These are phyloP conservation scores for Rhizopogon salebrosus DNA, from an alignment of 768 basidiomycete species.

Conservation along the genomic window DNA sequence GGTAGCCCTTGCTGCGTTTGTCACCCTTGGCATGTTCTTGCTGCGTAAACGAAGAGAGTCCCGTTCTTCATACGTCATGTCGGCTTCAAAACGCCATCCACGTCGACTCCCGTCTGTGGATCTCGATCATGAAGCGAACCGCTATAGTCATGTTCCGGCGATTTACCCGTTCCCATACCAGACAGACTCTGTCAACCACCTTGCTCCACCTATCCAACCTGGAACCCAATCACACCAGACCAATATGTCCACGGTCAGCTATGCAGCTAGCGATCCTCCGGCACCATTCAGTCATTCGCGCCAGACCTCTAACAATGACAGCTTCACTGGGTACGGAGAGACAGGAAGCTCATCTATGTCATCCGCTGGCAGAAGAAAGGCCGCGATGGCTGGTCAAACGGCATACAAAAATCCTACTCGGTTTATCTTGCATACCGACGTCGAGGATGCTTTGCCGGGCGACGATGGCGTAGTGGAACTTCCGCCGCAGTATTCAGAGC, in stretches of 20 bases:
- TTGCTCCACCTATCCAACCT: conserved; percentile 10
- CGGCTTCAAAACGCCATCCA: conserved; percentile 20
- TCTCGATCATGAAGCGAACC: conserved; percentile 21
- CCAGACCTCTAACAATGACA: conserved; percentile 16
- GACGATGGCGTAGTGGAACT: conserved; percentile 60
- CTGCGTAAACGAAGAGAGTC: conserved; percentile 27
- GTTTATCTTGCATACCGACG: conserved; percentile 66
- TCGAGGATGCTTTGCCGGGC: conserved; percentile 48
- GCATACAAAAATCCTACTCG: conserved; percentile 40
- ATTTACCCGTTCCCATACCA: conserved; percentile 29
- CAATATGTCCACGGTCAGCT: conserved; percentile 2
- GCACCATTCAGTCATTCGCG: conserved; percentile 10
- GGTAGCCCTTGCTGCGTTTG: conserved; percentile 45
- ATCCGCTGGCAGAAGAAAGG: conserved; percentile 47
- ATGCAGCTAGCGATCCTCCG: not conserved
- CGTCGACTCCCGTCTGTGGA: conserved; percentile 35
- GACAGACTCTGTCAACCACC: conserved; percentile 12
- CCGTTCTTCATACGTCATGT: conserved; percentile 24
- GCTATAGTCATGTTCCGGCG: conserved; percentile 28
- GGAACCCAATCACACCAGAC: not conserved
- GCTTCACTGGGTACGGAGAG: conserved; percentile 15
- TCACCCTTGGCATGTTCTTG: conserved; percentile 49
- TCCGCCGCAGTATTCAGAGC: conserved; percentile 68
- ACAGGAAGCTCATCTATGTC: conserved; percentile 17
- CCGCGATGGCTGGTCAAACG: conserved; percentile 44